phyloP scores from a whole-genome alignment of 345 rosid species.

The Eucalyptus viminalis region DNA sequence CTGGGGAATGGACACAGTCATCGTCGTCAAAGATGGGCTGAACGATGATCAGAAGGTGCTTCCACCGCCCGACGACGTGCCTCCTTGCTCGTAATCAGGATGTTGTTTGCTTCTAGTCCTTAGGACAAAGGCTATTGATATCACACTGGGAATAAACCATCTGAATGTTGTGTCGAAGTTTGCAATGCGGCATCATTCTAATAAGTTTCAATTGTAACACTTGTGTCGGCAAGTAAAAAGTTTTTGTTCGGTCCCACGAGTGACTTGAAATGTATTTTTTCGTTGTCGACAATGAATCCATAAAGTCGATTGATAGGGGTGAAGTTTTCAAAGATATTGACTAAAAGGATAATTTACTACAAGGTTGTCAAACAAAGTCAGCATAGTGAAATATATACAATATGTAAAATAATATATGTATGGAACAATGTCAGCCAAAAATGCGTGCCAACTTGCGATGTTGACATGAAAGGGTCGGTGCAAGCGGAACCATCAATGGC shows the following conservation, averaged over 20 bases:
- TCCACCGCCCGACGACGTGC: neutral
- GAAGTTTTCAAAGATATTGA: neutral
- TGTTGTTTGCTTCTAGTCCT: neutral
- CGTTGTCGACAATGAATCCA: neutral
- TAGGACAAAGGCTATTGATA: neutral
- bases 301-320: neutral
- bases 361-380: neutral
- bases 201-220: neutral
- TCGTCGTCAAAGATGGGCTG: neutral
- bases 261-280: neutral
- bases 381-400: neutral
- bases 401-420: neutral
- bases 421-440: neutral
- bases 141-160: neutral
- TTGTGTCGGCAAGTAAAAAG: neutral
- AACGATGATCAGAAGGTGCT: neutral
- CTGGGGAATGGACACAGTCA: neutral
- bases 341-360: neutral
- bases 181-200: neutral
- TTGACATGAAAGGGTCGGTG: neutral
- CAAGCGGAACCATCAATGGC: neutral
- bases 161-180: neutral
- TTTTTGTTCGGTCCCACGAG: neutral
- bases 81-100: neutral
- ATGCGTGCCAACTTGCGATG: neutral